phyloP scores from a whole-genome alignment of 345 rosid species.

The Bretschneidera sinensis region DNA sequence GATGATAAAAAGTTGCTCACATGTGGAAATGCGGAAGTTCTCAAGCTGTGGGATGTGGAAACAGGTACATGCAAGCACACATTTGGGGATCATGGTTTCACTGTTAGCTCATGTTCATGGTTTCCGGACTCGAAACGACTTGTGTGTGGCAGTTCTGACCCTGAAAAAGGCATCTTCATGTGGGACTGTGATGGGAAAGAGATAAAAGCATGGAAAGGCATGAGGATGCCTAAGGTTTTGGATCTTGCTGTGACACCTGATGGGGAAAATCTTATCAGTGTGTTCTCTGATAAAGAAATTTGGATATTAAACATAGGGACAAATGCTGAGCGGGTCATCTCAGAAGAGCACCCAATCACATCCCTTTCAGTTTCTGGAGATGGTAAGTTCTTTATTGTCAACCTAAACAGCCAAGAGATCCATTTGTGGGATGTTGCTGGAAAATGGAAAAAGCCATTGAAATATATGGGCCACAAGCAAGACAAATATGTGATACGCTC shows the following conservation, averaged over 20 bases:
- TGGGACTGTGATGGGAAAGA: slow-evolving; percentile 86
- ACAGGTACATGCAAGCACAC: slow-evolving; percentile 84
- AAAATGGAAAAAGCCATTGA: slow-evolving; percentile 50
- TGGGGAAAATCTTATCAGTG: slow-evolving; percentile 64
- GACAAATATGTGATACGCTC: slow-evolving; percentile 75
- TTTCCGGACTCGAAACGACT: slow-evolving; percentile 87
- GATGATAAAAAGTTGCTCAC: slow-evolving; percentile 76
- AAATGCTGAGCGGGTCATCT: slow-evolving; percentile 50
- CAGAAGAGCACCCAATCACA: too few relatives aligned
- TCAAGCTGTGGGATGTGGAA: slow-evolving; percentile 91
- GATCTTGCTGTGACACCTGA: slow-evolving; percentile 84
- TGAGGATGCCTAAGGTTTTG: slow-evolving; percentile 70
- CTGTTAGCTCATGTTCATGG: slow-evolving; percentile 93
- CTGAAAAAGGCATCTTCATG: slow-evolving; percentile 78
- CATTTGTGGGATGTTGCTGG: slow-evolving; percentile 90
- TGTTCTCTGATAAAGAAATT: slow-evolving; percentile 58
- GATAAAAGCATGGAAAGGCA: slow-evolving; percentile 81
- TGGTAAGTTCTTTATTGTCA: slow-evolving; percentile 68
- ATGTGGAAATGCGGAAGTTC: slow-evolving; percentile 75
- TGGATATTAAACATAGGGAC: slow-evolving; percentile 59
- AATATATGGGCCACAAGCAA: slow-evolving; percentile 70
- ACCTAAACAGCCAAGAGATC: slow-evolving; percentile 81
- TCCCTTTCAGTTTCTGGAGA: slow-evolving; percentile 63
- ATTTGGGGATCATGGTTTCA: slow-evolving; percentile 74
- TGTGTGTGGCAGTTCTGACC: slow-evolving; percentile 84